Conservation (phyloP, 495 filamentous ascomycete species). For the Venustampulla echinocandica region DNA sequence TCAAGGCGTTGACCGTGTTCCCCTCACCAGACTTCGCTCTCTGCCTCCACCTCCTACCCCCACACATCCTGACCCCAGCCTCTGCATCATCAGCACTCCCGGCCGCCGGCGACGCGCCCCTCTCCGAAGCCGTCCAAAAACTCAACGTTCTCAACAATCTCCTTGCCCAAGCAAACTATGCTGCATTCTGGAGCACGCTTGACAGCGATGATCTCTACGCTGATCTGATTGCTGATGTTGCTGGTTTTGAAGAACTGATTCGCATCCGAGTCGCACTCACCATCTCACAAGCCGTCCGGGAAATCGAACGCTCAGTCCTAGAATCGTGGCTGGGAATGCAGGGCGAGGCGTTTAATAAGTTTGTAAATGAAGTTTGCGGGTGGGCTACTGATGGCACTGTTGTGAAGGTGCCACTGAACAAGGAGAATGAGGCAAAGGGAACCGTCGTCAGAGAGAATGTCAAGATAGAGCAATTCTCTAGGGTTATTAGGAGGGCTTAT, state of each 20-base stretch:
- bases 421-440: slow-evolving; percentile 97
- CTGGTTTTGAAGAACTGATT: slow-evolving; percentile 94
- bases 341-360: slow-evolving; percentile 65
- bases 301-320: slow-evolving; percentile 64
- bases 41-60: slow-evolving; percentile 81
- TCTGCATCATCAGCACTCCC: slow-evolving; percentile 36
- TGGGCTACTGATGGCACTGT: slow-evolving; percentile 64
- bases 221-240: slow-evolving; percentile 86
- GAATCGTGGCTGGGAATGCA: slow-evolving; percentile 81
- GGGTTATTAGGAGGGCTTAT: slow-evolving; percentile 77
- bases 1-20: slow-evolving; percentile 96
- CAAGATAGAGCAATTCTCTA: slow-evolving; percentile 79
- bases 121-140: slow-evolving; percentile 83
- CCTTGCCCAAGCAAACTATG: slow-evolving; percentile 79
- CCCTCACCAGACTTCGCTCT: slow-evolving; percentile 93
- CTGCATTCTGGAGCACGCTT: slow-evolving; percentile 84
- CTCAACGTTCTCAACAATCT: slow-evolving; percentile 74
- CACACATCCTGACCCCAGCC: slow-evolving; percentile 49
- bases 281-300: slow-evolving; percentile 78
- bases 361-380: slow-evolving; percentile 73
- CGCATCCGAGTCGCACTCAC: slow-evolving; percentile 84
- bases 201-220: slow-evolving; percentile 94
- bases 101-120: slow-evolving; percentile 31
- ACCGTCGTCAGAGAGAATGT: slow-evolving; percentile 94
- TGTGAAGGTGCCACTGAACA: slow-evolving; percentile 77